Conservation (phyloP, 495 filamentous ascomycete genomes). For the Sporormia fimetaria region DNA sequence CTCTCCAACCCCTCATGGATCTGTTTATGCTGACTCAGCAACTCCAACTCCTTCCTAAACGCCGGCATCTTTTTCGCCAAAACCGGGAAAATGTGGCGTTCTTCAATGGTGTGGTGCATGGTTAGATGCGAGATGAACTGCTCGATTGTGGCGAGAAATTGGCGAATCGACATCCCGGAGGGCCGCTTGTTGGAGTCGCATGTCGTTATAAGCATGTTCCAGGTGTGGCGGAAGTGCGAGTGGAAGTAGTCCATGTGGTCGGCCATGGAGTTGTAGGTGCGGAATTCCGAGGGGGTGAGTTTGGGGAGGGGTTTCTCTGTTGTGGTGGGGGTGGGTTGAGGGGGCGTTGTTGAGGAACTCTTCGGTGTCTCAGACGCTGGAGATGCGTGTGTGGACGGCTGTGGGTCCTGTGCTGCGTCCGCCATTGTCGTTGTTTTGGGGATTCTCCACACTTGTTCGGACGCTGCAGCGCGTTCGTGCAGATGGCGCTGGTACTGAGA, state of each 20-base stretch:
- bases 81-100: constrained; percentile 67
- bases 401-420: too few relatives aligned
- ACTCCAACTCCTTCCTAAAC: constrained; percentile 53
- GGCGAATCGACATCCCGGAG: constrained; percentile 45
- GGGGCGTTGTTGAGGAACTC: too few relatives aligned
- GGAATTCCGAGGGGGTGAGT: constrained; percentile 46
- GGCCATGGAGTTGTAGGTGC: constrained; percentile 58
- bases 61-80: constrained; percentile 72
- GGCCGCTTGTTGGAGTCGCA: constrained; percentile 44
- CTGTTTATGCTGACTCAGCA: constrained; percentile 65
- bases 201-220: constrained; percentile 56
- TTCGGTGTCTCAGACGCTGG: too few relatives aligned
- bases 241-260: constrained; percentile 67
- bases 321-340: not conserved
- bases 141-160: constrained; percentile 52
- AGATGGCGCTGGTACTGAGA: too few relatives aligned
- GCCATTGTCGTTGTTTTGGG: too few relatives aligned
- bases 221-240: constrained; percentile 62
- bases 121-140: constrained; percentile 57
- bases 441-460: too few relatives aligned
- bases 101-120: constrained; percentile 76
- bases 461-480: too few relatives aligned
- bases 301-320: constrained; percentile 29
- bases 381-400: too few relatives aligned
- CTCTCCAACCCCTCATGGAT: constrained; percentile 75